Conservation (phyloP, 2,329 filamentous ascomycete genomes). For the Fusarium hainanense region DNA sequence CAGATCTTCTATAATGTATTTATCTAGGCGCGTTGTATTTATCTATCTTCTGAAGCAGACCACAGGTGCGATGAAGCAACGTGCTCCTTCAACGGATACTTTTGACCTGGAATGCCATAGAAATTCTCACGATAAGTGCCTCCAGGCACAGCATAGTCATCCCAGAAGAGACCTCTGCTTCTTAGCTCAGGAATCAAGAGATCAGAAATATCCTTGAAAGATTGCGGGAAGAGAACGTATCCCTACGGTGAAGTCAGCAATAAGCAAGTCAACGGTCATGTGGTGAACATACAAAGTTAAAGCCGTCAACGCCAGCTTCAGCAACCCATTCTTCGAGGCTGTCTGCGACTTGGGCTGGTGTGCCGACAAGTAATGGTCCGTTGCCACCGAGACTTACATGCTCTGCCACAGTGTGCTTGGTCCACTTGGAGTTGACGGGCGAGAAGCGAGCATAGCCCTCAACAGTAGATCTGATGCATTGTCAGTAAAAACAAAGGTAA, state of each 20-base stretch:
- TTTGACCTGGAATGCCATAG: constrained; percentile 41
- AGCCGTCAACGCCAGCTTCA: constrained; percentile 78
- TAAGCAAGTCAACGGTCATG: background rate
- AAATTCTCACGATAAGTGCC: constrained; percentile 59
- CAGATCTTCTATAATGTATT: rapidly evolving
- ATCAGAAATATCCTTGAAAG: constrained; percentile 73
- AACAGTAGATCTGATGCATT: background rate
- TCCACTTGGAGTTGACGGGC: constrained; percentile 63
- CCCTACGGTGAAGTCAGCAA: background rate
- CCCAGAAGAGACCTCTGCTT: constrained; percentile 66
- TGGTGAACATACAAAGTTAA: constrained; percentile 65
- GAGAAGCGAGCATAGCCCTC: background rate
- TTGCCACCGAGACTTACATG: constrained; percentile 75
- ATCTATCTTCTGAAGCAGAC: background rate
- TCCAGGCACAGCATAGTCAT: constrained; percentile 56
- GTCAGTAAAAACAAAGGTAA: background rate
- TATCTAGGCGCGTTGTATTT: background rate
- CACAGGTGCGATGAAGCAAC: background rate
- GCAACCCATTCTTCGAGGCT: constrained; percentile 73
- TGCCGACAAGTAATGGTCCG: constrained; percentile 72
- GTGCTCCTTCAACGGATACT: background rate
- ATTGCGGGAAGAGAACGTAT: constrained; percentile 60
- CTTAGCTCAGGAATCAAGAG: constrained; percentile 68
- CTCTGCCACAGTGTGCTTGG: constrained; percentile 75
- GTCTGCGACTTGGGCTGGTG: constrained; percentile 72